phyloP scores from a whole-genome alignment of 768 basidiomycete species.

The Ephemerocybe angulata region DNA sequence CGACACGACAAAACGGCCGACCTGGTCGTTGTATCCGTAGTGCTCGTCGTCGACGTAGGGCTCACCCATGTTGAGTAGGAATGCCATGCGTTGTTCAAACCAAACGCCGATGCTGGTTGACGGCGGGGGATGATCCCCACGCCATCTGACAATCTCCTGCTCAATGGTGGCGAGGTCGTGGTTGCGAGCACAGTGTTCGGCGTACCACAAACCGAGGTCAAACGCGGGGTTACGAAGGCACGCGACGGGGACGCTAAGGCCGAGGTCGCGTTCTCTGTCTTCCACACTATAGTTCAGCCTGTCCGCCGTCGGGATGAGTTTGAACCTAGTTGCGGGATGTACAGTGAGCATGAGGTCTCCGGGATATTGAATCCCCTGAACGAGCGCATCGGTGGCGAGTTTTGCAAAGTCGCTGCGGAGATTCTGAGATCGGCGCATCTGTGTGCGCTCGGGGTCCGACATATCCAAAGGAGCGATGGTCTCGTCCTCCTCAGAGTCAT shows the following conservation, averaged over 20 bases:
- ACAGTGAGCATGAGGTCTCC: too few species aligned
- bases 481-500: neutral
- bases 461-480: too few species aligned
- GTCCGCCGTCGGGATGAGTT: neutral
- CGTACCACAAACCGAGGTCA: conserved; percentile 6
- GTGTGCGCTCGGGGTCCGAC: too few species aligned
- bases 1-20: neutral
- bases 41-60: neutral
- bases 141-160: neutral
- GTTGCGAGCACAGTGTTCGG: neutral
- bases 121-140: neutral
- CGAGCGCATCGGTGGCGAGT: too few species aligned
- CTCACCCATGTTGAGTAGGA: neutral
- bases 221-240: neutral
- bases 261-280: neutral
- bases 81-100: neutral
- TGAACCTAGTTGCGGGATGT: too few species aligned
- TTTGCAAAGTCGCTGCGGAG: too few species aligned
- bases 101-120: neutral
- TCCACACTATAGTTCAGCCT: neutral
- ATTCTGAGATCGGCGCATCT: too few species aligned
- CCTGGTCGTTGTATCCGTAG: neutral
- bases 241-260: neutral
- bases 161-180: neutral
- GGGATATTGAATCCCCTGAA: too few species aligned